phyloP scores from a whole-genome alignment of 441 rosid species.

The Euphorbia corollata region DNA sequence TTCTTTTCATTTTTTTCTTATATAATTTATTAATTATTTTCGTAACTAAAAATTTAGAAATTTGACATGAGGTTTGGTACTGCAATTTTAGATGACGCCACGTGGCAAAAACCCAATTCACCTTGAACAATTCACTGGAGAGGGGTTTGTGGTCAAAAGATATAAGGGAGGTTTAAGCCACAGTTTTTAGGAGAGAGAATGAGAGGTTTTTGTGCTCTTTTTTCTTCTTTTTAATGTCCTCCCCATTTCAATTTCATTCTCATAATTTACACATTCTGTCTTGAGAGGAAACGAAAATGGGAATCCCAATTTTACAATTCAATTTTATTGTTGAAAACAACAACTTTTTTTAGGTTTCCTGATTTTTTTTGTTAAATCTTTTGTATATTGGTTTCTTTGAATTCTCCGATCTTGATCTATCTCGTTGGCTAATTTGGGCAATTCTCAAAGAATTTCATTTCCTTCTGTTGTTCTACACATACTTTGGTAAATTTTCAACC shows the following conservation, averaged over 20 bases:
- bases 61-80: conserved; percentile 1
- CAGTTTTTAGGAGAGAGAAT: conserved; percentile 21
- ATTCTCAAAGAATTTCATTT: conserved; percentile 8
- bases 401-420: conserved; percentile 14
- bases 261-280: not conserved
- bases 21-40: not conserved
- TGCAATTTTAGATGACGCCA: conserved; percentile 19
- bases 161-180: conserved; percentile 49
- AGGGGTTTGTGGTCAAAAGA: conserved; percentile 22
- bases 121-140: conserved; percentile 19
- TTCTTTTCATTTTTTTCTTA: not conserved
- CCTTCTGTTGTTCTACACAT: conserved; percentile 20
- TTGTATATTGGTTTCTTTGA: conserved; percentile 7
- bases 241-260: not conserved
- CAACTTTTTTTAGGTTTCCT: conserved; percentile 11
- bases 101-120: conserved; percentile 27
- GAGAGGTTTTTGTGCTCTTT: conserved; percentile 31
- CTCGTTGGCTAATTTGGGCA: not conserved
- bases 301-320: not conserved
- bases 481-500: conserved; percentile 22
- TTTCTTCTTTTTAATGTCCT: conserved; percentile 18
- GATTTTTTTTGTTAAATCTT: not conserved
- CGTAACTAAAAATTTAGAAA: conserved; percentile 22
- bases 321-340: not conserved
- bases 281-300: conserved; percentile 3